Evolutionary conservation across 2,329 filamentous ascomycete genomes (phyloP), one percentile per base, ranked within the genome.

Genomic region (Nannizziopsis barbatae): DNA sequence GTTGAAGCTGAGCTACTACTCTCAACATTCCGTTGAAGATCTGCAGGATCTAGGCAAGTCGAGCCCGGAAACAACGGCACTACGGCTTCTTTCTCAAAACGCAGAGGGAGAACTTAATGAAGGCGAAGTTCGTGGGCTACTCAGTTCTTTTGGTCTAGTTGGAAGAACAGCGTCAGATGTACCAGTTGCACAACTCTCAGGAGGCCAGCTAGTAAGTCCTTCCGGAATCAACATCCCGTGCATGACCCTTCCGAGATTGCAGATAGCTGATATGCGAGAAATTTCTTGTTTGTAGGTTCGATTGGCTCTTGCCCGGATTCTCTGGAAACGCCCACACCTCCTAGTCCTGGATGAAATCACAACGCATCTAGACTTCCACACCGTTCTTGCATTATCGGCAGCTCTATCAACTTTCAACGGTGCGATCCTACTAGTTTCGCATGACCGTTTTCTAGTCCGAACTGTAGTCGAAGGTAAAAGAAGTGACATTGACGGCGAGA

Each of bases 321-420:
- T 90, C 32, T 82, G 80, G 74, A 70, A 69, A 36, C 71, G 76
- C 2, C 84, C 84, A 15, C 84, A 89, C 55, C 75, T 85, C 49
- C 72, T 90, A 2, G 74, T 90, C 5, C 74, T 90, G 6, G 86
- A 90, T 60, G 87, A 87, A 62, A 81, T 87, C 18, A 92, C 86
- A 5, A 90, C 86, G 1, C 87, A 94, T 69, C 72, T 93, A 36
- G 87, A 93, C 61, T 85, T 84, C 53, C 79, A 92, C 65, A 90
- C 84, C 0, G 84, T 90, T 18, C 76, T 78, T 6, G 84, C 83
- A 1, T 65, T 93, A 47, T 74, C 83, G 0, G 72, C 76, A 18
- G 83, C 82, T 1, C 62, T 93, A 53, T 72, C 75, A 11, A 67
- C 67, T 2, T 93, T 84, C 74, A 75, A 80, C 48, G 86, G 86